These are phyloP conservation scores for Neofusicoccum ribis DNA, from an alignment of 2,329 filamentous ascomycete genomes.

Conservation along the genomic window DNA sequence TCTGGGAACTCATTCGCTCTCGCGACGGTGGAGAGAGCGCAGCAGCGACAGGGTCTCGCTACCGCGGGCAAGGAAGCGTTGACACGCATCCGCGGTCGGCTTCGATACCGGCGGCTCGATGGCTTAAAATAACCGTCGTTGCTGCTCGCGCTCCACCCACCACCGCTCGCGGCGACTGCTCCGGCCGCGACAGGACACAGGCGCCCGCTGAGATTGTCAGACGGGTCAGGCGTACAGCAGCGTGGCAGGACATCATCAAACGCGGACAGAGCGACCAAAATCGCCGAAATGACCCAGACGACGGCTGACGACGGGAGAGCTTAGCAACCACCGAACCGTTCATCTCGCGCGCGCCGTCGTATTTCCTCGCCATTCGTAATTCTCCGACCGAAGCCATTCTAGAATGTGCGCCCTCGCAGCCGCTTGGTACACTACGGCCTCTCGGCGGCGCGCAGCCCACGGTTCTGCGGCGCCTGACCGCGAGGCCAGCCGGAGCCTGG, in stretches of 20 bases:
- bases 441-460: conserved; percentile 1
- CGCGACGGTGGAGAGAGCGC: conserved; percentile 7
- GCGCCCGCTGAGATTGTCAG: background rate
- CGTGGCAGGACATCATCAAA: background rate
- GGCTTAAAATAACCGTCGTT: background rate
- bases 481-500: background rate
- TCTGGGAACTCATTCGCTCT: background rate
- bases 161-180: background rate
- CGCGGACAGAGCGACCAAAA: background rate
- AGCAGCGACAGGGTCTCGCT: background rate
- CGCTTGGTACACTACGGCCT: conserved; percentile 8
- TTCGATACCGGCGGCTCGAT: background rate
- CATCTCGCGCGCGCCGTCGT: background rate
- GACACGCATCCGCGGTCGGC: background rate
- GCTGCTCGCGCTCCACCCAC: background rate
- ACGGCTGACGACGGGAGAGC: background rate
- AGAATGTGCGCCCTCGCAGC: background rate
- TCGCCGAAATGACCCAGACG: background rate
- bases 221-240: background rate
- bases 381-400: background rate
- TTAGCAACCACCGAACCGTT: background rate
- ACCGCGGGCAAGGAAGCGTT: background rate
- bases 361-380: background rate
- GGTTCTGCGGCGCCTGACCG: background rate
- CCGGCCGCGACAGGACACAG: background rate